Percentiles rank a stretch among this genome's conserved stretches.
Conservation (phyloP, 108 stramenopile species). For the Epithemia pelagica region DNA sequence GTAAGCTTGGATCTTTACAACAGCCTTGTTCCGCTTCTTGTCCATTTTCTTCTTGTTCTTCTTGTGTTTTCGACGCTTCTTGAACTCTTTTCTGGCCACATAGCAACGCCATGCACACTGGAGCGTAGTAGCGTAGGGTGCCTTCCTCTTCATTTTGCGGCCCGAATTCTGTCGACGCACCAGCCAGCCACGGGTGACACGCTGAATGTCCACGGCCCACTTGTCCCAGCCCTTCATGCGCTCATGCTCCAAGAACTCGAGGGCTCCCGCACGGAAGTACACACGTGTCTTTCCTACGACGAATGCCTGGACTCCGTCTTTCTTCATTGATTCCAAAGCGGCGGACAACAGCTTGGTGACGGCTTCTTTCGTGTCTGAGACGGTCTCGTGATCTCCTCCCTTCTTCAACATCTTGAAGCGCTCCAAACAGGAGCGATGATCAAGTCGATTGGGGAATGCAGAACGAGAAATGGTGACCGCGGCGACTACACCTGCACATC, state of each 20-base stretch:
- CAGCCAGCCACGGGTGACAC: conserved; percentile 14
- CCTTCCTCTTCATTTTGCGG: conserved; percentile 2
- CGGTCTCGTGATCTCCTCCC: conserved; percentile 23
- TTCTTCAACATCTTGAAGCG: conserved; percentile 65
- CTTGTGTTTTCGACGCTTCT: conserved; percentile 11
- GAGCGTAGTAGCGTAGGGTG: conserved; percentile 2
- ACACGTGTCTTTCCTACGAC: conserved; percentile 75
- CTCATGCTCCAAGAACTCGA: conserved; percentile 73
- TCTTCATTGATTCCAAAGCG: conserved; percentile 11
- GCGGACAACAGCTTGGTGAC: conserved; percentile 9
- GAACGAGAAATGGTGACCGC: conserved; percentile 91
- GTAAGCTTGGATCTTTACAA: conserved; percentile 60
- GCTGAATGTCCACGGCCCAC: conserved; percentile 20
- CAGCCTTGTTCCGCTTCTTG: conserved; percentile 43
- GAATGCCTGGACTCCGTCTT: conserved; percentile 41
- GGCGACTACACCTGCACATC: conserved; percentile 94
- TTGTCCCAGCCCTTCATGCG: conserved; percentile 44
- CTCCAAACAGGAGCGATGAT: conserved; percentile 73
- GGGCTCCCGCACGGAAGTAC: conserved; percentile 83
- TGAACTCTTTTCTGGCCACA: conserved; percentile 13
- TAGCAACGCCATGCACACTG: conserved; percentile 12
- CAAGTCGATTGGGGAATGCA: conserved; percentile 92
- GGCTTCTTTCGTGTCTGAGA: conserved; percentile 14
- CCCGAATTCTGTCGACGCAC: conserved; percentile 4
- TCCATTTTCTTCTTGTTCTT: conserved; percentile 38